Evolutionary conservation across 2,329 filamentous ascomycete genomes (phyloP).

Genomic region (Triangularia verruculosa): DNA sequence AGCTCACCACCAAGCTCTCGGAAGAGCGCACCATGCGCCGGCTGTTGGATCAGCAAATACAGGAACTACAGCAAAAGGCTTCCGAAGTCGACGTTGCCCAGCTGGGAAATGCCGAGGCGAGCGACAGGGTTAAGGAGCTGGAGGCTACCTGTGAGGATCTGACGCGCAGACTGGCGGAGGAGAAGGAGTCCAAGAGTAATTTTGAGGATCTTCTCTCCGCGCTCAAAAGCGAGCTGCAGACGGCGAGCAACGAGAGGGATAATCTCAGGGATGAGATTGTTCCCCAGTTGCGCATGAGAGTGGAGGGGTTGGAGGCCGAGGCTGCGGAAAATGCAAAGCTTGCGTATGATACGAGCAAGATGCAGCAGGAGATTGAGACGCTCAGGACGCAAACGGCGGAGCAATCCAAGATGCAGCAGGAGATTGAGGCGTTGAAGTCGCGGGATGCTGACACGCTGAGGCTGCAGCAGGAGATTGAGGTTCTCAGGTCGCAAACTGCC

Average conservation of each 20-base stretch:
- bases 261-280: constrained; percentile 87
- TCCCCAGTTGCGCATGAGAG: constrained; percentile 69
- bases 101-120: constrained; percentile 55
- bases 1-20: constrained; percentile 81
- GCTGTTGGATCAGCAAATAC: constrained; percentile 78
- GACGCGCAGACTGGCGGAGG: constrained; percentile 76
- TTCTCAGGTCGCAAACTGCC: constrained; percentile 55
- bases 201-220: constrained; percentile 89
- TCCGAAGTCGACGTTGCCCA: constrained; percentile 57
- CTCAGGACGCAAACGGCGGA: constrained; percentile 47
- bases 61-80: constrained; percentile 74
- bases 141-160: constrained; percentile 80
- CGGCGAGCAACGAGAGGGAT: constrained; percentile 82
- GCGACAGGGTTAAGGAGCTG: constrained; percentile 68
- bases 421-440: neutral
- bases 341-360: constrained; percentile 75
- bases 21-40: constrained; percentile 77
- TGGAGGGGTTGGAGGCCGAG: constrained; percentile 76
- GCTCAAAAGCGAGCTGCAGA: constrained; percentile 77
- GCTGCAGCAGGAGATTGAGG: constrained; percentile 52
- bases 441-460: constrained; percentile 55
- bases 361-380: constrained; percentile 80
- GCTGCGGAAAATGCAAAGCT: constrained; percentile 69
- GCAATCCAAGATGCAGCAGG: constrained; percentile 44
- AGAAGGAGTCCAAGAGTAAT: constrained; percentile 83